These are phyloP conservation scores for Saccharomycopsis crataegensis DNA, from an alignment of 1,139 yeast genomes.

Conservation along the genomic window DNA sequence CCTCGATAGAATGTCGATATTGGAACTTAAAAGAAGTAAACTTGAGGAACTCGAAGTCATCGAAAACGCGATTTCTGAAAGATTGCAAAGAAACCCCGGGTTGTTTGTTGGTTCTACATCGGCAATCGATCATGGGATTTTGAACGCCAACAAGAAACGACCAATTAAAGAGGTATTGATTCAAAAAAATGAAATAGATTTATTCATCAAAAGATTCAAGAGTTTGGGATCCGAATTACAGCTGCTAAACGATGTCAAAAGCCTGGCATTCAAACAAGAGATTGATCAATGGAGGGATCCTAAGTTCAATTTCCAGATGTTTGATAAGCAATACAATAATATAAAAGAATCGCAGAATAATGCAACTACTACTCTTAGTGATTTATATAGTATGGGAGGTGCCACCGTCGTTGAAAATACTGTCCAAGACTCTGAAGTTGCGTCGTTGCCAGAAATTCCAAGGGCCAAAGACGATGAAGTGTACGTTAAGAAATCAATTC, in stretches of 20 bases:
- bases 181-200: conserved; percentile 64
- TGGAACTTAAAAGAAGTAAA: conserved; percentile 34
- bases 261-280: not conserved
- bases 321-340: conserved; percentile 36
- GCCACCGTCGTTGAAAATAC: conserved; percentile 2
- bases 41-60: conserved; percentile 51
- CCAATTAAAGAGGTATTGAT: conserved; percentile 35
- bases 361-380: conserved; percentile 21
- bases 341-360: conserved; percentile 25
- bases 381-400: conserved; percentile 3
- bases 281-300: conserved; percentile 20
- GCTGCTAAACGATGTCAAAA: not conserved
- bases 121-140: conserved; percentile 24
- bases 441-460: conserved; percentile 22
- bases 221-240: conserved; percentile 27
- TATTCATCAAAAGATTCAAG: conserved; percentile 43
- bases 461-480: conserved; percentile 6
- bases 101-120: conserved; percentile 32
- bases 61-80: conserved; percentile 44
- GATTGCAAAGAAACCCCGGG: conserved; percentile 43
- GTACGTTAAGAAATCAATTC: conserved; percentile 28
- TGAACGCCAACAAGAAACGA: conserved; percentile 29
- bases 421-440: conserved; percentile 21
- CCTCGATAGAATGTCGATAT: not conserved
- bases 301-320: conserved; percentile 30